Conservation (phyloP, 169 alveolate genomes). For the Amoebophrya sp. region DNA sequence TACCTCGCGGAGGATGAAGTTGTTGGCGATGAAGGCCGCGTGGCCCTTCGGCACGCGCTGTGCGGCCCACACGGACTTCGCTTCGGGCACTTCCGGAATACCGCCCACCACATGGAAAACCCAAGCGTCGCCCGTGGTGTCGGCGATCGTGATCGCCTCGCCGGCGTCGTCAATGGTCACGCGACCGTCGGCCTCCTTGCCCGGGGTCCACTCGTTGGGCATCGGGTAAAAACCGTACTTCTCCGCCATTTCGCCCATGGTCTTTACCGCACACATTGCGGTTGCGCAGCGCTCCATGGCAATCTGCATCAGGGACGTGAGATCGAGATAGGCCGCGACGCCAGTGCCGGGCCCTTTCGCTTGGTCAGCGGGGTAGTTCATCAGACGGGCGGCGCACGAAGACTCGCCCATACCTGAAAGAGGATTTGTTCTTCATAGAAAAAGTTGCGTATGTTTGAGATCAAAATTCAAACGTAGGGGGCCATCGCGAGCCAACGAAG, state of each 20-base stretch:
- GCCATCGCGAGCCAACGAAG: too few relatives aligned
- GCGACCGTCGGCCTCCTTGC: conserved; percentile 29
- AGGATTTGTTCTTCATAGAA: too few relatives aligned
- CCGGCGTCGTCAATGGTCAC: conserved; percentile 31
- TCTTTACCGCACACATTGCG: conserved; percentile 24
- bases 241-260: conserved; percentile 23
- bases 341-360: neutral
- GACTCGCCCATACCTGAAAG: neutral
- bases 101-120: conserved; percentile 36
- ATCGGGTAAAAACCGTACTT: conserved; percentile 29
- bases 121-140: conserved; percentile 29
- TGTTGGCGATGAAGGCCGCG: conserved; percentile 29
- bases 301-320: conserved; percentile 28
- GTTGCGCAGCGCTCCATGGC: conserved; percentile 37
- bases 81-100: neutral
- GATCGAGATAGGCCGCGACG: conserved; percentile 28
- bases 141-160: conserved; percentile 33
- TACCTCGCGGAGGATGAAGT: conserved; percentile 30
- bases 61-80: conserved; percentile 37
- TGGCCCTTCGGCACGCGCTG: conserved; percentile 27
- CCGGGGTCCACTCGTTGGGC: conserved; percentile 24
- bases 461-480: too few relatives aligned
- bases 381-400: neutral
- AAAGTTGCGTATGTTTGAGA: too few relatives aligned
- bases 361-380: neutral